These are phyloP conservation scores for Hirschfeldia incana DNA, from an alignment of 345 rosid species.

Conservation along the genomic window DNA sequence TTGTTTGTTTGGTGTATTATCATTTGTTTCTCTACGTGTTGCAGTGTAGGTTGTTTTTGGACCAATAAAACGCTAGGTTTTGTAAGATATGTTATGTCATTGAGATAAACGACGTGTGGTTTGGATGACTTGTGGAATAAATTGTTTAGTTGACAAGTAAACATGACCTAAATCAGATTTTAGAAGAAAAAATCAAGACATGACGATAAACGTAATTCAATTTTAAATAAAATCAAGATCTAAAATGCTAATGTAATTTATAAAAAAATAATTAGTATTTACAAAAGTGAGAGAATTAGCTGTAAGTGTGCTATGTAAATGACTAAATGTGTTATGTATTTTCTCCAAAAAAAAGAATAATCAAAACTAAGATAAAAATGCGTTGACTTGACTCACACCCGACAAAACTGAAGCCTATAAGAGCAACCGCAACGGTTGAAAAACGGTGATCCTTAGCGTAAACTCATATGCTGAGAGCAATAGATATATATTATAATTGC, in stretches of 20 bases:
- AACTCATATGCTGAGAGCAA: no score
- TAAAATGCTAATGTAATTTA: not conserved
- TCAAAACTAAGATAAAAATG: no score
- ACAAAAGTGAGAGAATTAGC: not conserved
- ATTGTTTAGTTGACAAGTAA: no score
- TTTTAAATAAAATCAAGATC: not conserved
- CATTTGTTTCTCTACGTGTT: conserved; percentile 13
- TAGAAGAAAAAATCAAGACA: not conserved
- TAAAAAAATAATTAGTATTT: no score
- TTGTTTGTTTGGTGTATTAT: conserved; percentile 21
- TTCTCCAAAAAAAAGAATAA: not conserved
- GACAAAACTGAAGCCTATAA: not conserved
- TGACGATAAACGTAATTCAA: not conserved
- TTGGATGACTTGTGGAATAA: not conserved
- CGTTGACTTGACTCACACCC: conserved; percentile 21
- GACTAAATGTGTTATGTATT: no score
- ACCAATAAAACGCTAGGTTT: conserved; percentile 17
- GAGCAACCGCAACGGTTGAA: no score
- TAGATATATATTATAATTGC: no score
- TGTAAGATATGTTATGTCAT: conserved; percentile 1
- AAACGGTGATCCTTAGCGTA: no score
- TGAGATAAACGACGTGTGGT: conserved; percentile 19
- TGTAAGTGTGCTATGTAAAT: not conserved
- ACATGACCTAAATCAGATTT: no score
- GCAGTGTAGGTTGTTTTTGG: conserved; percentile 32